These are phyloP conservation scores for Protomyces pachydermus DNA, from an alignment of 1,139 yeast genomes.

Conservation along the genomic window DNA sequence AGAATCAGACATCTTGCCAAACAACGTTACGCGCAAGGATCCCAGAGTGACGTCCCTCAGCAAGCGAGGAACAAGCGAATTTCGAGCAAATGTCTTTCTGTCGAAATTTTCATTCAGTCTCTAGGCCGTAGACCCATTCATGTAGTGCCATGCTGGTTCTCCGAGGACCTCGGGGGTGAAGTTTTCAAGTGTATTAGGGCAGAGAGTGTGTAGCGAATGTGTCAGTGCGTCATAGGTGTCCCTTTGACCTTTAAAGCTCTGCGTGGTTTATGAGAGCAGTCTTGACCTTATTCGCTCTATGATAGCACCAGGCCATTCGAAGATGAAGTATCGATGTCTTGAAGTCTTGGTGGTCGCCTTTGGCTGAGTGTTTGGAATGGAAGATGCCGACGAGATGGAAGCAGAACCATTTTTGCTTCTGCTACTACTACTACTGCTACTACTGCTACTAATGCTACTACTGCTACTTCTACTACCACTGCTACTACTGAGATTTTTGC, in stretches of 20 bases:
- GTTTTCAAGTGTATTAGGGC: conserved; percentile 9
- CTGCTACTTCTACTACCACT: too few species aligned
- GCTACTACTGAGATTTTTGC: too few species aligned
- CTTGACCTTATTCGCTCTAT: neutral
- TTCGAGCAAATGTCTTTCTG: conserved; percentile 28
- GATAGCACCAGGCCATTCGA: neutral
- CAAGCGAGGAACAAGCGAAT: conserved; percentile 31
- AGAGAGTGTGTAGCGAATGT: conserved; percentile 2
- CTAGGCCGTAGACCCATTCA: conserved; percentile 29
- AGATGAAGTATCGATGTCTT: too few species aligned
- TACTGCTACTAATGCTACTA: too few species aligned
- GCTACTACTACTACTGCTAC: too few species aligned
- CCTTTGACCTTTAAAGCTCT: conserved; percentile 15
- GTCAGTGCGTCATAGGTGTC: conserved; percentile 18
- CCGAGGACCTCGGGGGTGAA: conserved; percentile 13
- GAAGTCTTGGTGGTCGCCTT: neutral
- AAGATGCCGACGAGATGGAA: neutral
- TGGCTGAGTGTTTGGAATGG: neutral
- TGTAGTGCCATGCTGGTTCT: conserved; percentile 25
- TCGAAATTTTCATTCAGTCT: conserved; percentile 28
- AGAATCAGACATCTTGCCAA: conserved; percentile 33
- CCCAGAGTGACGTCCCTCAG: conserved; percentile 29
- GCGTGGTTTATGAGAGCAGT: conserved; percentile 13
- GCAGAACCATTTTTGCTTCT: too few species aligned
- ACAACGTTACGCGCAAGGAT: conserved; percentile 31